Percentiles rank a stretch among this genome's conserved stretches.
These are phyloP conservation scores for Fusarium sp. DNA, from an alignment of 2,329 filamentous ascomycete genomes.

Conservation along the genomic window DNA sequence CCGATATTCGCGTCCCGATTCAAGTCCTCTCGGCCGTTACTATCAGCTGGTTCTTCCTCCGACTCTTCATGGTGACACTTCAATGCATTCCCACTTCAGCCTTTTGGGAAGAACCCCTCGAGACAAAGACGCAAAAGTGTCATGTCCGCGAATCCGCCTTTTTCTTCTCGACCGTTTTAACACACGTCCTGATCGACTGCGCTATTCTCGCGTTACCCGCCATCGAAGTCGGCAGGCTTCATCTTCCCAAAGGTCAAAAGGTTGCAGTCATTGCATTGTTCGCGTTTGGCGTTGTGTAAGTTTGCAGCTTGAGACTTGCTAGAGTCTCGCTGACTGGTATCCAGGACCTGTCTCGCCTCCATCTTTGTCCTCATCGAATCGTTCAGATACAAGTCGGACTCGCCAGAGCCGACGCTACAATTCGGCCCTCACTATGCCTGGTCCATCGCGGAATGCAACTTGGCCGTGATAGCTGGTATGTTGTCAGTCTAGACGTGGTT, in stretches of 20 bases:
- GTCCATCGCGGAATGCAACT: constrained; percentile 47
- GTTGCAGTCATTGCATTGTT: constrained; percentile 47
- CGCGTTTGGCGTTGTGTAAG: constrained; percentile 46
- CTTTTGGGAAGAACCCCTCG: constrained; percentile 48
- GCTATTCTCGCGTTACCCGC: constrained; percentile 48
- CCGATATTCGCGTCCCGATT: constrained; percentile 46
- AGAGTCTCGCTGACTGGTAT: not conserved
- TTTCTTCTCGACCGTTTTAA: constrained; percentile 49
- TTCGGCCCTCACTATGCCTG: constrained; percentile 45
- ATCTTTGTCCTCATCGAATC: constrained; percentile 45
- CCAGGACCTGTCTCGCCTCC: constrained; percentile 42
- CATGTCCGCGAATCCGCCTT: constrained; percentile 48
- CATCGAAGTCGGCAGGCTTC: constrained; percentile 48
- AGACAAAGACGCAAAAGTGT: constrained; percentile 41
- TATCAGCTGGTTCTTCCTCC: constrained; percentile 44
- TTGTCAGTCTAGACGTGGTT: not conserved
- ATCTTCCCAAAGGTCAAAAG: constrained; percentile 46
- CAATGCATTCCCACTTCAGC: constrained; percentile 50
- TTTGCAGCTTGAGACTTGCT: not conserved
- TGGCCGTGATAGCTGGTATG: constrained; percentile 47
- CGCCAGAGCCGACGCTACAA: constrained; percentile 43
- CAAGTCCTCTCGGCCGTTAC: constrained; percentile 41
- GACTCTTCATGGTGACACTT: constrained; percentile 49
- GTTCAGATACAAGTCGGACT: constrained; percentile 35
- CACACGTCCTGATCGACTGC: constrained; percentile 50